phyloP scores from a whole-genome alignment of 768 basidiomycete species.

The Lactarius hengduanensis region DNA sequence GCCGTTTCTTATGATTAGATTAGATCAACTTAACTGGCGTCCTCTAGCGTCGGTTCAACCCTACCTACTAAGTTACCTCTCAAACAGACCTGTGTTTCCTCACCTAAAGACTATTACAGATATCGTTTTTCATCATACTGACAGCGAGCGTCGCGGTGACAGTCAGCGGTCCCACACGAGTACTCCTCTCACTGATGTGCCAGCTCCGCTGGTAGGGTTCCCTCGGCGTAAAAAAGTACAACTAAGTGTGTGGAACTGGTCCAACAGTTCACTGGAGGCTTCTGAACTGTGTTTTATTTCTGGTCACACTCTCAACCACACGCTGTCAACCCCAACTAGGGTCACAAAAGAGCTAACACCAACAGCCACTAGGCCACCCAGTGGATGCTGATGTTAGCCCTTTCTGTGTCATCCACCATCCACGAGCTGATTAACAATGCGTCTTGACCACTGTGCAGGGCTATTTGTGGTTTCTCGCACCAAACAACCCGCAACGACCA shows the following conservation, averaged over 20 bases:
- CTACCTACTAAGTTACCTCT: no score
- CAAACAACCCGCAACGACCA: neutral
- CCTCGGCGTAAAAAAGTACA: neutral
- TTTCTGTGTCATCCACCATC: neutral
- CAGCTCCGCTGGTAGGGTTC: neutral
- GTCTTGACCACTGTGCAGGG: neutral
- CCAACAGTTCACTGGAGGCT: neutral
- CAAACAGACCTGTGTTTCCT: neutral
- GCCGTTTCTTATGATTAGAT: neutral
- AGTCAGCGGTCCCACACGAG: neutral
- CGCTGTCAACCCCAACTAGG: neutral
- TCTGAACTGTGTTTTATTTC: neutral
- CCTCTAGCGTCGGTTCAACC: no score
- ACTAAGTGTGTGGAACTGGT: neutral
- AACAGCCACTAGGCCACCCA: no score
- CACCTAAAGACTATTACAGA: neutral
- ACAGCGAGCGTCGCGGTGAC: neutral
- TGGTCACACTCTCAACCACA: neutral
- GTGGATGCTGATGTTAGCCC: no score
- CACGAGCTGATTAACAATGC: neutral
- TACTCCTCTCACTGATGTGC: neutral
- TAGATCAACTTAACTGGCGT: neutral
- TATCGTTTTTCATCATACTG: neutral
- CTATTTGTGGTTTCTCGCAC: neutral
- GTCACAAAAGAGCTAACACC: neutral